These are phyloP conservation scores for Picochlorum sp. DNA, from an alignment of 139 green algal genomes.

Conservation along the genomic window DNA sequence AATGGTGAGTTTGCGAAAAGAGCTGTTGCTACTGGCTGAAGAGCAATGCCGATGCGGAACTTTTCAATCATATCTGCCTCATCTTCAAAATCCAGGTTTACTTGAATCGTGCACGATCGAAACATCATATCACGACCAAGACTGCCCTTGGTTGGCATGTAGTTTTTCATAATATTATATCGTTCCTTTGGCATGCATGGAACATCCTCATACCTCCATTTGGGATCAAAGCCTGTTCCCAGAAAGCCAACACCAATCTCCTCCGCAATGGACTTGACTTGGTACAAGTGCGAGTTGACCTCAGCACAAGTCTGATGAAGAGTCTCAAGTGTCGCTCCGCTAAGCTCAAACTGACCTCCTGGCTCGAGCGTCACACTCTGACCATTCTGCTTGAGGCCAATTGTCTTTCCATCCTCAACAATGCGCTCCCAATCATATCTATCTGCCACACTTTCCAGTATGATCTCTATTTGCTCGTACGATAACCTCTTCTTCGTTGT, in stretches of 20 bases:
- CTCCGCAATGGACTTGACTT: slow-evolving; percentile 47
- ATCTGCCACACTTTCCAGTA: slow-evolving; percentile 64
- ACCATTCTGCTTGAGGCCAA: slow-evolving; percentile 62
- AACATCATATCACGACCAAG: slow-evolving; percentile 99
- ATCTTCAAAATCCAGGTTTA: slow-evolving; percentile 95
- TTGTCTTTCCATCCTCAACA: slow-evolving; percentile 78
- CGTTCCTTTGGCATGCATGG: slow-evolving; percentile 92
- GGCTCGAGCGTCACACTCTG: slow-evolving; percentile 95
- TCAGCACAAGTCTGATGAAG: slow-evolving; percentile 94
- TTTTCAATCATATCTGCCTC: slow-evolving; percentile 97
- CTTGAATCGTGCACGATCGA: slow-evolving; percentile 94
- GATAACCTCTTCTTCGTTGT: slow-evolving; percentile 47
- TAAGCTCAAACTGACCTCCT: slow-evolving; percentile 97
- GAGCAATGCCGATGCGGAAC: slow-evolving; percentile 87
- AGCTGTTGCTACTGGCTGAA: slow-evolving; percentile 94
- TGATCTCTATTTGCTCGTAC: slow-evolving; percentile 67
- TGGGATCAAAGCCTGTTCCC: slow-evolving; percentile 85
- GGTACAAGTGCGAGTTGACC: slow-evolving; percentile 88
- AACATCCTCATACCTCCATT: slow-evolving; percentile 72
- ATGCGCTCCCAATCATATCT: slow-evolving; percentile 85
- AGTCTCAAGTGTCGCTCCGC: slow-evolving; percentile 76
- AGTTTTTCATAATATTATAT: slow-evolving; percentile 66
- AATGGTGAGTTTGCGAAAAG: slow-evolving; percentile 98
- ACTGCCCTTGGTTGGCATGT: slow-evolving; percentile 87
- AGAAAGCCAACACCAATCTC: slow-evolving; percentile 59